Evolutionary conservation across 306 rosid genomes (phyloP), one percentile per base, ranked within the genome.

Genomic region (Cucumis melo): DNA sequence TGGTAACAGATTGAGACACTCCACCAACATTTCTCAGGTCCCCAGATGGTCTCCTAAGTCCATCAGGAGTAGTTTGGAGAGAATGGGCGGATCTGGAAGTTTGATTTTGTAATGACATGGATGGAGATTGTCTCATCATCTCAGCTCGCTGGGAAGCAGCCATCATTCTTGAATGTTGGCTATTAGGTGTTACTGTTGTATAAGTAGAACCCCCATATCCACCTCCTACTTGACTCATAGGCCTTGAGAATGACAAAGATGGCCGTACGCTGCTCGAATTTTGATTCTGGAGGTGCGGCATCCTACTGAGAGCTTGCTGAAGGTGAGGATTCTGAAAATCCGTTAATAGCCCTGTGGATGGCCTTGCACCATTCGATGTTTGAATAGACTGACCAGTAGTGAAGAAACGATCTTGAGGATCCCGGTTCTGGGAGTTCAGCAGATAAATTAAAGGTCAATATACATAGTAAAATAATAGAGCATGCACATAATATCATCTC

Each of bases 241-340:
- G 17, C 75, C 58, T 61, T 13, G 56, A 79, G 71, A 73, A 36
- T 76, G 80, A 82, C 11, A 72, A 51, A 59, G 89, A 66, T 54
- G 78, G 27, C 60, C 59, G 82, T 21, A 16, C 63, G 1, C 53
- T 24, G 51, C 84, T 80, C 58, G 84, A 23, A 60, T 75, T 73
- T 68, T 66, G 88, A 56, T 76, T 78, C 74, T 21, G 19, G 39
- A 85, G 24, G 38, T 74, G 86, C 66, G 82, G 12, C 11, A 75
- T 23, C 80, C 81, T 81, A 80, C 80, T 84, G 70, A 94, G 79
- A 79, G 83, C 42, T 79, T 85, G 93, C 80, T 85, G 96, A 61
- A 90, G 86, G 83, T 89, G 96, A 34, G 86, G 3, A 82, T 91
- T 91, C 62, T 77, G 83, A 14, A 86, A 83, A 1, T 68, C 84